Percentiles rank a stretch among this genome's conserved stretches.
Evolutionary conservation across 768 basidiomycete species (phyloP).

Genomic region (Mycena rebaudengoi): DNA sequence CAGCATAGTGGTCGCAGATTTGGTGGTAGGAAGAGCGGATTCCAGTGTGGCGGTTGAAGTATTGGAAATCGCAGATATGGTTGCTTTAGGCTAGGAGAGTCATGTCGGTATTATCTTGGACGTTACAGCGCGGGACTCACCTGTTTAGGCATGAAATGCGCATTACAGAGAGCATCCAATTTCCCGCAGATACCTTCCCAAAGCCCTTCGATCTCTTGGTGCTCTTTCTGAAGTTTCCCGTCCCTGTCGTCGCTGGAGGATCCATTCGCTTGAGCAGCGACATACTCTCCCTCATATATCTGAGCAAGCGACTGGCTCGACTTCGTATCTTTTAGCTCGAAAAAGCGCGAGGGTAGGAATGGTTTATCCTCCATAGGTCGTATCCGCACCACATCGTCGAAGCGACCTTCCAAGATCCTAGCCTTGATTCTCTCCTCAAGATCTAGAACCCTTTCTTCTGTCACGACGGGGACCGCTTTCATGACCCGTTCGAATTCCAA

Average conservation of each 20-base stretch:
- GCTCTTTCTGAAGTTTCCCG: constrained; percentile 87
- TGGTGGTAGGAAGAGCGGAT: constrained; percentile 87
- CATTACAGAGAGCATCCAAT: constrained; percentile 92
- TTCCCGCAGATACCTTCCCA: constrained; percentile 91
- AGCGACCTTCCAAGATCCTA: constrained; percentile 83
- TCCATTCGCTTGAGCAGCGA: constrained; percentile 68
- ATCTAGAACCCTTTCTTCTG: constrained; percentile 82
- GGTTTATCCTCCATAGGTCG: constrained; percentile 83
- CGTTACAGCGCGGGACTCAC: constrained; percentile 47
- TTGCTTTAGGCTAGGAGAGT: constrained; percentile 78
- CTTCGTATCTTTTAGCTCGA: constrained; percentile 91
- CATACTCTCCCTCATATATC: constrained; percentile 94
- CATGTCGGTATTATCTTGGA: not conserved
- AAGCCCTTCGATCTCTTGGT: constrained; percentile 80
- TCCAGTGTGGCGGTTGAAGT: constrained; percentile 84
- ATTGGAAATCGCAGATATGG: constrained; percentile 86
- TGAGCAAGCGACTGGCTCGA: constrained; percentile 91
- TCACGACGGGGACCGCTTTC: constrained; percentile 88
- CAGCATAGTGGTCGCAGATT: constrained; percentile 79
- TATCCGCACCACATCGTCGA: constrained; percentile 92
- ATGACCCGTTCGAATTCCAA: constrained; percentile 92
- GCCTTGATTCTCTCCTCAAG: constrained; percentile 93
- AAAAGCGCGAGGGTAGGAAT: constrained; percentile 88
- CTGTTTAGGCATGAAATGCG: constrained; percentile 94
- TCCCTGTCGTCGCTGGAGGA: constrained; percentile 78